phyloP scores from a whole-genome alignment of 2,329 filamentous ascomycete species.

The Sporothrix luriei region DNA sequence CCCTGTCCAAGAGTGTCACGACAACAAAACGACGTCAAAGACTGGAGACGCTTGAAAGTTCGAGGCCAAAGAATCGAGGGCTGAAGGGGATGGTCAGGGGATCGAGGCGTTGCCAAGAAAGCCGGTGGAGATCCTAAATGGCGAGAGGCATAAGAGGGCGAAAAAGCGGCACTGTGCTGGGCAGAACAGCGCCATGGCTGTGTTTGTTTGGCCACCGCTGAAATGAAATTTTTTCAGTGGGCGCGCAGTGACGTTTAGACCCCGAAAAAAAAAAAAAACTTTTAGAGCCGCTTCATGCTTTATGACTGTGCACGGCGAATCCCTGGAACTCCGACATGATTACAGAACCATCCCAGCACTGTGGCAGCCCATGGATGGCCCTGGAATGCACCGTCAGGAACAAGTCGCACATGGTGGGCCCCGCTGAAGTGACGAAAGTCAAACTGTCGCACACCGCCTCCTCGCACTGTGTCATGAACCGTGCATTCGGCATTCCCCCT shows the following conservation, averaged over 20 bases:
- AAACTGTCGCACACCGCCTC: not conserved
- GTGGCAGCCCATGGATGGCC: not conserved
- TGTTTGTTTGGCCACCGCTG: not conserved
- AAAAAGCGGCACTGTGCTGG: not conserved
- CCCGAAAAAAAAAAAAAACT: not conserved
- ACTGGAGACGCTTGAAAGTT: too few species aligned
- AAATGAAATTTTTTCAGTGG: conserved; percentile 1
- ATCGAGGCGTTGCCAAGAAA: conserved; percentile 24
- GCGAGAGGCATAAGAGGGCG: not conserved
- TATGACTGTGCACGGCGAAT: not conserved
- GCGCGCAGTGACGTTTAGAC: not conserved
- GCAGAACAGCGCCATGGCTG: not conserved
- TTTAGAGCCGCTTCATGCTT: not conserved
- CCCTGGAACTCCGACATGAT: not conserved
- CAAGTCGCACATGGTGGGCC: too few species aligned
- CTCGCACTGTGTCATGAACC: conserved; percentile 15
- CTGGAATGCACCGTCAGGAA: not conserved
- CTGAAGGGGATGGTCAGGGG: not conserved
- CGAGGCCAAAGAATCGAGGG: not conserved
- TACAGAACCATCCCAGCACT: not conserved
- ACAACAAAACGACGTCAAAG: conserved; percentile 7
- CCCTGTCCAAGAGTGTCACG: not conserved
- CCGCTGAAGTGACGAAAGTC: too few species aligned
- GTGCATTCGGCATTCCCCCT: not conserved
- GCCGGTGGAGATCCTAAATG: not conserved